These are phyloP conservation scores for Chytridium lagenaria DNA, from an alignment of 371 early-diverging fungal species.

Conservation along the genomic window DNA sequence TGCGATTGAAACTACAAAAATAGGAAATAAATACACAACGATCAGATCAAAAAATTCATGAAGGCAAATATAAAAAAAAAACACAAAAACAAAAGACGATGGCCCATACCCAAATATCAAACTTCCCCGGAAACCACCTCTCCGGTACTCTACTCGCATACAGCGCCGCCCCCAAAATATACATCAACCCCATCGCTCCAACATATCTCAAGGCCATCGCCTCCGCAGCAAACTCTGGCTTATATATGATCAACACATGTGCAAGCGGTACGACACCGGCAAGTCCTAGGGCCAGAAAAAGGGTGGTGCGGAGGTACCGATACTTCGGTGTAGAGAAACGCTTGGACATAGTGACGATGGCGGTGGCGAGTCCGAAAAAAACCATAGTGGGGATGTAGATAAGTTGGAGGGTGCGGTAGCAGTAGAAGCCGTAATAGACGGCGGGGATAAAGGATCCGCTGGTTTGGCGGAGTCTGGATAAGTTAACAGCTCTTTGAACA, in stretches of 20 bases:
- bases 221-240: slow-evolving; percentile 41
- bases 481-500: background rate
- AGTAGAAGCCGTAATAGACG: slow-evolving; percentile 69
- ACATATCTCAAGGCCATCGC: slow-evolving; percentile 68
- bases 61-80: background rate
- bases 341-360: slow-evolving; percentile 26
- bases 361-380: slow-evolving; percentile 68
- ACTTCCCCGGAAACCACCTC: slow-evolving; percentile 69
- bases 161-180: slow-evolving; percentile 82
- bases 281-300: slow-evolving; percentile 82
- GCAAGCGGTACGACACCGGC: slow-evolving; percentile 78
- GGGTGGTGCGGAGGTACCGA: slow-evolving; percentile 75
- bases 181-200: slow-evolving; percentile 73
- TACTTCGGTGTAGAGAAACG: slow-evolving; percentile 65
- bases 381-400: slow-evolving; percentile 70
- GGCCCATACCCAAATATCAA: slow-evolving; percentile 67
- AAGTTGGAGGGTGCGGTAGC: slow-evolving; percentile 62
- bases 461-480: background rate
- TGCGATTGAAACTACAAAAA: slow-evolving; percentile 74
- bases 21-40: too few relatives aligned
- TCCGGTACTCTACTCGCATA: slow-evolving; percentile 80
- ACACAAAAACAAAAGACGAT: background rate
- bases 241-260: slow-evolving; percentile 22
- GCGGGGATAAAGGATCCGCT: slow-evolving; percentile 51
- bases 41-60: too few relatives aligned